These are phyloP conservation scores for Hymenoscyphus repandus DNA, from an alignment of 2,329 filamentous ascomycete species.

Conservation along the genomic window DNA sequence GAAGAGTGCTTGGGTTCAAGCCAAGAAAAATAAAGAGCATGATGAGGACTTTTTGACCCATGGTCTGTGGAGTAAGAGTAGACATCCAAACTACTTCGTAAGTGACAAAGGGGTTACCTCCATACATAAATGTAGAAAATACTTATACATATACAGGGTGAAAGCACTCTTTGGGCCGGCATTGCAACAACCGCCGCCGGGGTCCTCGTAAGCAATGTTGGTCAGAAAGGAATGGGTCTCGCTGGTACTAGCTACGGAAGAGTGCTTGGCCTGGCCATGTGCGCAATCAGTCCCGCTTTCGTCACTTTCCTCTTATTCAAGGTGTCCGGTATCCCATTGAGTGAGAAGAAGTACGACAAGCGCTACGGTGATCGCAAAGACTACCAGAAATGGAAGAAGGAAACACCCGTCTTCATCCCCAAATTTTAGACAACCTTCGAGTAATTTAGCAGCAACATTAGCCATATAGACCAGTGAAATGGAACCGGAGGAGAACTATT, in stretches of 20 bases:
- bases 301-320: conserved; percentile 58
- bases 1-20: conserved; percentile 55
- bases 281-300: conserved; percentile 55
- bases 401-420: conserved; percentile 57
- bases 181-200: conserved; percentile 56
- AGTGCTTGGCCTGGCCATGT: conserved; percentile 37
- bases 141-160: conserved; percentile 37
- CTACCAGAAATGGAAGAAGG: conserved; percentile 55
- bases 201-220: conserved; percentile 47
- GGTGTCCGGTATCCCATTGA: conserved; percentile 59
- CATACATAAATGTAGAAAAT: background rate
- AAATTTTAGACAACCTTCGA: conserved; percentile 39
- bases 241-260: conserved; percentile 39
- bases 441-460: no score
- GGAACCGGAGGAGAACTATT: no score
- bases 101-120: no score
- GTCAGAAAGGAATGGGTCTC: conserved; percentile 53
- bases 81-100: conserved; percentile 64
- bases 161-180: conserved; percentile 63
- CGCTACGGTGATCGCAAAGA: conserved; percentile 29
- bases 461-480: no score
- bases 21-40: conserved; percentile 60
- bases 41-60: conserved; percentile 60
- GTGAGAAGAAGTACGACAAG: conserved; percentile 62
- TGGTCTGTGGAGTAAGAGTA: conserved; percentile 55